phyloP scores from a whole-genome alignment of 2,329 filamentous ascomycete species.

The Fusarium tuaranense region DNA sequence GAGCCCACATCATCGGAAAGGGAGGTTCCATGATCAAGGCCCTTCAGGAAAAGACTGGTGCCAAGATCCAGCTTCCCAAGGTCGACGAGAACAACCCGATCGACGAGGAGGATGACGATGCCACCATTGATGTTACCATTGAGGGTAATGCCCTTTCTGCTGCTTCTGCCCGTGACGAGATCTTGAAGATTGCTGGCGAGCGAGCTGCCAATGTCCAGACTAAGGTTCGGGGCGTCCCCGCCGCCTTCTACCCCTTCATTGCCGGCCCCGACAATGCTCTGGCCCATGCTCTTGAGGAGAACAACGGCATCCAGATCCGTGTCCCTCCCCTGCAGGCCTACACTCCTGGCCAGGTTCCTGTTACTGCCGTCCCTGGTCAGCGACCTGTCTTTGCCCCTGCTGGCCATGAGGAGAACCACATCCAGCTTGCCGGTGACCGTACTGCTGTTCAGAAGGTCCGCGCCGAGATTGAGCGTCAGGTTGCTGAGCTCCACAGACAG shows the following conservation, averaged over 20 bases:
- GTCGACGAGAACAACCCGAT: conserved; percentile 71
- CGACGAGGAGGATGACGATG: conserved; percentile 82
- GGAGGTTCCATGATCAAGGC: conserved; percentile 90
- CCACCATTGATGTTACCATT: conserved; percentile 85
- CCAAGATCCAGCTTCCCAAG: conserved; percentile 90
- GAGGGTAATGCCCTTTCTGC: conserved; percentile 93
- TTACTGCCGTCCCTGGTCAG: conserved; percentile 70
- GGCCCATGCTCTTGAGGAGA: conserved; percentile 78
- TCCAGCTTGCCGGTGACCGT: conserved; percentile 88
- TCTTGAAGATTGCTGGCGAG: conserved; percentile 89
- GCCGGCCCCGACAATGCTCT: conserved; percentile 80
- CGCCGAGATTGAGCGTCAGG: conserved; percentile 83
- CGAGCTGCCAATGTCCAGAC: conserved; percentile 84
- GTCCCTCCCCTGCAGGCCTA: conserved; percentile 86
- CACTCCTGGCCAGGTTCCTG: conserved; percentile 76
- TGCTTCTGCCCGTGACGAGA: conserved; percentile 84
- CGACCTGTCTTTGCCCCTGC: conserved; percentile 78
- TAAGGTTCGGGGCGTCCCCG: conserved; percentile 84
- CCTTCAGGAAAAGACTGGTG: conserved; percentile 89
- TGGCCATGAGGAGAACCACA: conserved; percentile 76
- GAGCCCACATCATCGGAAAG: conserved; percentile 93
- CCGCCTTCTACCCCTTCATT: conserved; percentile 96
- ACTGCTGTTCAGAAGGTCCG: conserved; percentile 82
- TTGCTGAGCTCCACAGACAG: conserved; percentile 79
- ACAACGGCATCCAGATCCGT: conserved; percentile 81